Evolutionary conservation across 1,139 yeast genomes (phyloP).

Genomic region (Hemisphaericaspora subhashii): DNA sequence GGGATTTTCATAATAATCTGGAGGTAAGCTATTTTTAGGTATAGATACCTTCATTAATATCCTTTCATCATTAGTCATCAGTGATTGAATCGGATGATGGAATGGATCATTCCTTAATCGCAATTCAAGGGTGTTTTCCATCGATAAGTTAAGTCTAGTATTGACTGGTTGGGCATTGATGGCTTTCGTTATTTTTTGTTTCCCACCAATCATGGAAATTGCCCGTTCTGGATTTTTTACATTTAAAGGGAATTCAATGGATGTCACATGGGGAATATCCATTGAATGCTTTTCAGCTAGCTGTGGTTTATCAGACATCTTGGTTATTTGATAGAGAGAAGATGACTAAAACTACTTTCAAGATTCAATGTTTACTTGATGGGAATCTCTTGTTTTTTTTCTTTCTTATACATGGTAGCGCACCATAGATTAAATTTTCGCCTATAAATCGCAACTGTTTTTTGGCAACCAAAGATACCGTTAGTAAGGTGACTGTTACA

Average conservation of each 20-base stretch:
- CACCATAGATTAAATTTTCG: no score
- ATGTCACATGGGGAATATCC: conserved; percentile 73
- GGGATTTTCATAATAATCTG: conserved; percentile 39
- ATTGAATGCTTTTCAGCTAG: conserved; percentile 39
- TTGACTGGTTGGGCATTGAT: conserved; percentile 23
- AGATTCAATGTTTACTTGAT: no score
- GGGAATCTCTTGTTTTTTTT: no score
- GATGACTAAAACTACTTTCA: no score
- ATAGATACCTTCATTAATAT: conserved; percentile 67
- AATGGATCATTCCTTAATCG: conserved; percentile 67
- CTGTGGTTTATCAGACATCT: conserved; percentile 2
- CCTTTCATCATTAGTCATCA: conserved; percentile 53
- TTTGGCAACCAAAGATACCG: no score
- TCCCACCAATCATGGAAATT: conserved; percentile 76
- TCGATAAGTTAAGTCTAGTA: conserved; percentile 8
- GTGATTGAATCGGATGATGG: conserved; percentile 79
- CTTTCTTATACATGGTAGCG: no score
- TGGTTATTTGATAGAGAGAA: no score
- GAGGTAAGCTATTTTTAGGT: conserved; percentile 52
- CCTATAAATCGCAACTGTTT: no score
- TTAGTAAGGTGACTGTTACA: no score
- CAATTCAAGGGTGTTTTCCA: conserved; percentile 53
- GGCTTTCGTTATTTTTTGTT: conserved; percentile 42
- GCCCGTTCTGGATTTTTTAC: conserved; percentile 68
- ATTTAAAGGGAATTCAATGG: conserved; percentile 78